Conservation (phyloP, 352 stramenopile species). For the Halophytophthora polymorphica region DNA sequence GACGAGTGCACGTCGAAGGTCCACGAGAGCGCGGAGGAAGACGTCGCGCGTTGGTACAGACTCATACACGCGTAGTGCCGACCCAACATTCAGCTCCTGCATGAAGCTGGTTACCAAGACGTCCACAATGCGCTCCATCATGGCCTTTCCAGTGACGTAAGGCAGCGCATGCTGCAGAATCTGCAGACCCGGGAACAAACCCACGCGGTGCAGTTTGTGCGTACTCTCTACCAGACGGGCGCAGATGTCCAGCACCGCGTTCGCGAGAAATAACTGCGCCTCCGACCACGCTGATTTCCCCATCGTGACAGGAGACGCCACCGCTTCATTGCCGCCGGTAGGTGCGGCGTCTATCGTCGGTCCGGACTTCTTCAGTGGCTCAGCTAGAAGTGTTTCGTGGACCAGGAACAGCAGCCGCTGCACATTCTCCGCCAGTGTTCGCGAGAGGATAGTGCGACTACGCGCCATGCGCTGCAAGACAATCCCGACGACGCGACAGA, state of each 20-base stretch:
- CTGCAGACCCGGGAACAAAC: constrained; percentile 60
- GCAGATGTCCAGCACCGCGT: constrained; percentile 73
- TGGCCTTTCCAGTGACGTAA: constrained; percentile 27
- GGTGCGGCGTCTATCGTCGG: background rate
- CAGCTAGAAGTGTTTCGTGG: constrained; percentile 55
- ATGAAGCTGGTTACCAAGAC: constrained; percentile 68
- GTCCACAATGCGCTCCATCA: constrained; percentile 57
- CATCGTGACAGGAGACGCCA: too few species aligned
- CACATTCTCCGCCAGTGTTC: constrained; percentile 72
- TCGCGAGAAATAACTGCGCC: constrained; percentile 66
- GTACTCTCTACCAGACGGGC: constrained; percentile 69
- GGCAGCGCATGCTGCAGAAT: constrained; percentile 62
- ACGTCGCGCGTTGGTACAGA: constrained; percentile 65
- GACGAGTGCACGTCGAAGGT: constrained; percentile 59
- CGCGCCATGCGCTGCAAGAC: constrained; percentile 77
- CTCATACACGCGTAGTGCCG: constrained; percentile 69
- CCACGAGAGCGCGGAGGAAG: constrained; percentile 72
- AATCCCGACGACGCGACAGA: constrained; percentile 56
- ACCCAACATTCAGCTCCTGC: constrained; percentile 68
- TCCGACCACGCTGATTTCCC: constrained; percentile 51
- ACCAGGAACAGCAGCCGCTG: constrained; percentile 69
- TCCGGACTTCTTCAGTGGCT: constrained; percentile 18
- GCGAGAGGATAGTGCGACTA: constrained; percentile 71
- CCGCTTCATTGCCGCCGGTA: too few species aligned
- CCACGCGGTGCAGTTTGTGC: constrained; percentile 72